A percentile compares a stretch with the other conserved stretches of the same genome.
Conservation (phyloP, 2,329 filamentous ascomycete species). For the Ophioceras dolichostomum region DNA sequence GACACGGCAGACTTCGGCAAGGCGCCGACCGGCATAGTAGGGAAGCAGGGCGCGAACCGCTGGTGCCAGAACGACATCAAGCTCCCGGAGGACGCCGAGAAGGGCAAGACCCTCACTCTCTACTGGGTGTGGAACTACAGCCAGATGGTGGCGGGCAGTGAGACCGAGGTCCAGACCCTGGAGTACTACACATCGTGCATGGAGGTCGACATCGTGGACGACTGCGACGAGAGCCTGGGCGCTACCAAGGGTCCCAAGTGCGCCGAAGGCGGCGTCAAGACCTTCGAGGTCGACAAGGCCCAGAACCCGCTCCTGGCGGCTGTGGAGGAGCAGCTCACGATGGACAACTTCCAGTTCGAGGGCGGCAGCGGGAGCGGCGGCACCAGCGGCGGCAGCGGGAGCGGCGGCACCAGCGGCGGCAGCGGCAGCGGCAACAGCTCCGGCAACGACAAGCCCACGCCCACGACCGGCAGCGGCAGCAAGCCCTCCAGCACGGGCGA, state of each 20-base stretch:
- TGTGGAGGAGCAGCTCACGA: slow-evolving; percentile 29
- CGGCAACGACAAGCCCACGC: slow-evolving; percentile 5
- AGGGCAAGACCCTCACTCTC: slow-evolving; percentile 59
- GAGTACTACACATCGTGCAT: slow-evolving; percentile 30
- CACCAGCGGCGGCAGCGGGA: slow-evolving; percentile 10
- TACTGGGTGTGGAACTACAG: slow-evolving; percentile 99
- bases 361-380: slow-evolving; percentile 5
- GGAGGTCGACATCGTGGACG: slow-evolving; percentile 22
- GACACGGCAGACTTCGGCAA: slow-evolving; percentile 18
- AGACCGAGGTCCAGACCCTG: slow-evolving; percentile 15
- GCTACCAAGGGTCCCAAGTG: slow-evolving; percentile 22
- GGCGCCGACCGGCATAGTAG: slow-evolving; percentile 33
- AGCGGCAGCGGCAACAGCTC: too few relatives aligned
- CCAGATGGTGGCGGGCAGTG: slow-evolving; percentile 32
- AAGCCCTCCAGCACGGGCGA: slow-evolving; percentile 1
- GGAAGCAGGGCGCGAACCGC: slow-evolving; percentile 48
- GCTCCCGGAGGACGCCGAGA: slow-evolving; percentile 53
- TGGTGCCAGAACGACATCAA: slow-evolving; percentile 74
- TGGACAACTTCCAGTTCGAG: slow-evolving; percentile 29
- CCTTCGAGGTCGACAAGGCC: slow-evolving; percentile 18
- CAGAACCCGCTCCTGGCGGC: slow-evolving; percentile 29
- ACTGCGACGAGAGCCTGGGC: slow-evolving; percentile 23
- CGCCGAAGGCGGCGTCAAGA: slow-evolving; percentile 3
- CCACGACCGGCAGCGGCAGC: slow-evolving; percentile 6
- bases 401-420: slow-evolving; percentile 7